Evolutionary conservation across 139 green algal species (phyloP), one percentile per base, ranked within the genome.

Genomic region (Eudorina sp.): DNA sequence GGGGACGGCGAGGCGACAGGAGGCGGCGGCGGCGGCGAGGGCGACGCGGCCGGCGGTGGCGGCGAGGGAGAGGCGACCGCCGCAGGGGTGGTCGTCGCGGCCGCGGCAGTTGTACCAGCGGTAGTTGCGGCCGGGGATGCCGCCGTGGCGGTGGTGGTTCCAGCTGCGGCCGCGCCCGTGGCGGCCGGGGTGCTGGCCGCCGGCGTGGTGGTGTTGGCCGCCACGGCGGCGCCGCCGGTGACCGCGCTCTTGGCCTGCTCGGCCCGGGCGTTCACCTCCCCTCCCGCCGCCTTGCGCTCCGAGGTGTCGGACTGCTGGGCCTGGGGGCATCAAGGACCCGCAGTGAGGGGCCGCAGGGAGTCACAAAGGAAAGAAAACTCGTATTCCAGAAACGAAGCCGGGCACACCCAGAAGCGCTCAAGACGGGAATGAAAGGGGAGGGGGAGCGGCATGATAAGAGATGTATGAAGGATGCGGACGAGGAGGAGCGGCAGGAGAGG

Each of bases 301-400:
- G 64, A 69, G 45, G 41, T 87, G n/a, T 87, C 81, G 0, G 64
- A 79, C 46, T 87, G 81, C 81, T 87, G 81, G 3, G 81, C 81
- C 81, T 87, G 80, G 19, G 14, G 8, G 3, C 68, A 48, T 25
- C 34, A n/a, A n/a, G n/a, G n/a, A n/a, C n/a, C n/a, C n/a, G n/a
- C n/a, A n/a, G n/a, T n/a, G n/a, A n/a, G n/a, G n/a, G n/a, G n/a
- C n/a, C n/a, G n/a, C n/a, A n/a, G n/a, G n/a, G n/a, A n/a, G n/a
- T n/a, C n/a, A n/a, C n/a, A n/a, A n/a, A n/a, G n/a, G n/a, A n/a
- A n/a, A n/a, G n/a, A n/a, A n/a, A n/a, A n/a, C n/a, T n/a, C n/a
- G n/a, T n/a, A n/a, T n/a, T n/a, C n/a, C n/a, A n/a, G n/a, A n/a
- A n/a, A n/a, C n/a, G n/a, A n/a, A n/a, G n/a, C n/a, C n/a, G n/a